Evolutionary conservation across 768 basidiomycete species (phyloP).

Genomic region (Holtermannia corniformis): DNA sequence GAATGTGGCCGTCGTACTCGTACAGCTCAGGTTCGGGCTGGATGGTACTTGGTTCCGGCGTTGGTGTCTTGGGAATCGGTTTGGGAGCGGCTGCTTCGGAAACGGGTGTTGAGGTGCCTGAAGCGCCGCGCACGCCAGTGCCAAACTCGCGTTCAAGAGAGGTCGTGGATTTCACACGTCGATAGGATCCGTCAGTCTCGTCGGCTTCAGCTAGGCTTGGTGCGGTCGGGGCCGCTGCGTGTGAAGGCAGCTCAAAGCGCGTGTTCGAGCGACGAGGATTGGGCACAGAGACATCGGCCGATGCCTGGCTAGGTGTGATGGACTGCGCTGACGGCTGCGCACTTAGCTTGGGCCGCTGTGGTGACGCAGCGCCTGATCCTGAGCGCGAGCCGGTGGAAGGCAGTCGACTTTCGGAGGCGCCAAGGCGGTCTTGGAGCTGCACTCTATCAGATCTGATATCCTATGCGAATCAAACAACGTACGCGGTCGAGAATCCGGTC

Average conservation of each 20-base stretch:
- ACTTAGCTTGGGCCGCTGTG: neutral
- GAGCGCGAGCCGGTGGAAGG: no score
- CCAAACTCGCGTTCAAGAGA: no score
- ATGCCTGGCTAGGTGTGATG: neutral
- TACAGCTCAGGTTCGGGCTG: constrained; percentile 11
- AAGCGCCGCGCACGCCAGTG: constrained; percentile 7
- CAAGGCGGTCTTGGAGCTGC: constrained; percentile 16
- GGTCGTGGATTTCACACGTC: no score
- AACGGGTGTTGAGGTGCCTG: neutral
- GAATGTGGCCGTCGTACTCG: constrained; percentile 26
- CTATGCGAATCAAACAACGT: neutral
- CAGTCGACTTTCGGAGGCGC: neutral
- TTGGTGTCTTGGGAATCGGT: neutral
- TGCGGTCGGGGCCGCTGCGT: neutral
- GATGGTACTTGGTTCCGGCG: neutral
- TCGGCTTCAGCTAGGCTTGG: neutral
- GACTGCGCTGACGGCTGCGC: neutral
- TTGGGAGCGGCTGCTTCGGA: constrained; percentile 2
- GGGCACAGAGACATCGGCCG: neutral
- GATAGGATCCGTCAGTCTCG: no score
- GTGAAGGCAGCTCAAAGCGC: neutral
- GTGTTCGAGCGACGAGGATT: neutral
- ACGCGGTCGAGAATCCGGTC: constrained; percentile 20
- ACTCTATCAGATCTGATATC: neutral
- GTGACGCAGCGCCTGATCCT: no score